A percentile compares a stretch with the other conserved stretches of the same genome.
phyloP scores from a whole-genome alignment of 2,329 filamentous ascomycete species.

The Diaporthe helianthi region DNA sequence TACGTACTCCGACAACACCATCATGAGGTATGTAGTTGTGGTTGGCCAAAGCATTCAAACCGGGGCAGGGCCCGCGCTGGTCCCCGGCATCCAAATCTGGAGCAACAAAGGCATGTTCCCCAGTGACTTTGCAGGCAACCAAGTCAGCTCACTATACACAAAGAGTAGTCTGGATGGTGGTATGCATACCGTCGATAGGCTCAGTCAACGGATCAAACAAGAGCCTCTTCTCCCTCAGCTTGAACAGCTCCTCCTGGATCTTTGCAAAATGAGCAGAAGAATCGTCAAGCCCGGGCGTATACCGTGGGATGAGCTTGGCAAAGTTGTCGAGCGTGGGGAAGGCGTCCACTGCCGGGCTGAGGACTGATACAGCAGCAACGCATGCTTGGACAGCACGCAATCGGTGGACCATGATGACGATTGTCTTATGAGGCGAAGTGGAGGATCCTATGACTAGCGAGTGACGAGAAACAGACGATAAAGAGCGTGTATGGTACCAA shows the following conservation, averaged over 20 bases:
- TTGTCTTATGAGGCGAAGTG: neutral
- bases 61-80: slow-evolving; percentile 41
- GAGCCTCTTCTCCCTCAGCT: slow-evolving; percentile 63
- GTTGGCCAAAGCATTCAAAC: slow-evolving; percentile 42
- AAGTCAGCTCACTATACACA: neutral
- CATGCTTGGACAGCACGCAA: slow-evolving; percentile 6
- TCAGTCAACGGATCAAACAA: slow-evolving; percentile 12
- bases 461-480: neutral
- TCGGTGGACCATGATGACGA: neutral
- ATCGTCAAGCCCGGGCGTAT: slow-evolving; percentile 1
- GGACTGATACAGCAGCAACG: neutral
- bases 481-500: slow-evolving; percentile 5
- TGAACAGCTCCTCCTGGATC: slow-evolving; percentile 8
- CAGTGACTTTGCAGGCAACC: neutral
- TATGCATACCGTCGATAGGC: neutral
- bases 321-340: slow-evolving; percentile 8
- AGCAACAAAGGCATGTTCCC: slow-evolving; percentile 20
- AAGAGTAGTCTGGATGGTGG: neutral
- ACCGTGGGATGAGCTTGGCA: neutral
- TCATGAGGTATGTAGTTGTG: slow-evolving; percentile 41
- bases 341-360: neutral
- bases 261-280: slow-evolving; percentile 1
- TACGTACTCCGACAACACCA: slow-evolving; percentile 37
- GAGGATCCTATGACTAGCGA: neutral
- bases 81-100: slow-evolving; percentile 38